These are phyloP conservation scores for Posidonia australis DNA, from an alignment of 106 monocot species.

Conservation along the genomic window DNA sequence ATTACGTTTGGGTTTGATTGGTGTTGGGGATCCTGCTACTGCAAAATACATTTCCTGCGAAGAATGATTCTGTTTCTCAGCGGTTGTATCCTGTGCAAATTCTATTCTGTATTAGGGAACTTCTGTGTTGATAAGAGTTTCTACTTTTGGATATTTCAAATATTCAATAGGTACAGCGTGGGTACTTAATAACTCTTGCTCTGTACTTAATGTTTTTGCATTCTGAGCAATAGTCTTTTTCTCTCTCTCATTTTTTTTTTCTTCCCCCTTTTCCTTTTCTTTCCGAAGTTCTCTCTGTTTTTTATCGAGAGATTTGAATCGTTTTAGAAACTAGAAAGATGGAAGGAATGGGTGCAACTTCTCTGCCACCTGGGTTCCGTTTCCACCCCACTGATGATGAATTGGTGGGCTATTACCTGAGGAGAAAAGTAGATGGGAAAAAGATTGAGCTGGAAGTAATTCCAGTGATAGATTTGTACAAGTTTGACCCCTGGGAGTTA, in stretches of 20 bases:
- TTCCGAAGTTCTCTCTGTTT: constrained; percentile 3
- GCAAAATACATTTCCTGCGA: no score
- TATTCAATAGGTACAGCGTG: constrained; percentile 29
- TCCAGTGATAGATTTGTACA: constrained; percentile 63
- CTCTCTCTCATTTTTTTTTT: constrained; percentile 3
- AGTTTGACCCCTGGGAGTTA: constrained; percentile 79
- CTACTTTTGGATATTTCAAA: constrained; percentile 82
- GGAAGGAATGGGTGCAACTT: no score
- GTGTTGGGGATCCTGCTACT: no score
- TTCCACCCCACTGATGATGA: no score
- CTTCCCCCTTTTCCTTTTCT: not conserved
- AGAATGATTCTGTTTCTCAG: constrained; percentile 37
- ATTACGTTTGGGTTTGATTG: no score
- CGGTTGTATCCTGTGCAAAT: constrained; percentile 13
- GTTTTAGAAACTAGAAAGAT: no score
- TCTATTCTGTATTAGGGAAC: constrained; percentile 24
- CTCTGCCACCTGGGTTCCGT: no score
- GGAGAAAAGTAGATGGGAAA: constrained; percentile 48
- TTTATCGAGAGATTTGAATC: not conserved
- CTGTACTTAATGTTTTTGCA: no score
- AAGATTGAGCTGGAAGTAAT: constrained; percentile 80
- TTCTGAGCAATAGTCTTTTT: no score
- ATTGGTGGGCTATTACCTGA: no score
- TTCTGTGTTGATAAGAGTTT: constrained; percentile 34
- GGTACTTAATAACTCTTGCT: no score